Evolutionary conservation across 352 stramenopile species (phyloP).

Genomic region (Aphanomyces cochlioides): DNA sequence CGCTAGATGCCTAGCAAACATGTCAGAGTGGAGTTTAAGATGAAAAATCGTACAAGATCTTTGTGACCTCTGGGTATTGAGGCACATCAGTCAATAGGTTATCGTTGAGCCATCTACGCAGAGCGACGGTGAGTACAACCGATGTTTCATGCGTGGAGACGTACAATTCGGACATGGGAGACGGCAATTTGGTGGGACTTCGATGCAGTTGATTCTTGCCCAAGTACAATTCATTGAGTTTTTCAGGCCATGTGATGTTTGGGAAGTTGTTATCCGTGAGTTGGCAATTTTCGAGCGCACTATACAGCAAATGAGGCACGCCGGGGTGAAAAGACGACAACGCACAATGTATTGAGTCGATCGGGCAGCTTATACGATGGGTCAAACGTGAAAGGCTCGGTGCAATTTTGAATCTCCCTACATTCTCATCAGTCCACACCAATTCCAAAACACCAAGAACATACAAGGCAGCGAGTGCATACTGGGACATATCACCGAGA

Average conservation of each 20-base stretch:
- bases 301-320: neutral
- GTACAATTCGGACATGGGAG: slow-evolving; percentile 4
- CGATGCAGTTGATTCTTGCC: neutral
- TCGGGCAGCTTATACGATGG: neutral
- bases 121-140: no score
- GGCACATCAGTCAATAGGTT: neutral
- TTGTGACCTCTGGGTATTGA: neutral
- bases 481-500: neutral
- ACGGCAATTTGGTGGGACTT: neutral
- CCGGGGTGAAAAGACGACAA: neutral
- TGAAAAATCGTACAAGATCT: neutral
- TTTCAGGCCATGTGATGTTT: neutral
- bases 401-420: slow-evolving; percentile 8
- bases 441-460: no score
- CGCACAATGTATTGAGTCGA: neutral
- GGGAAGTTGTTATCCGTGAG: neutral
- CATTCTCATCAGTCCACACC: no score
- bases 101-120: slow-evolving; percentile 2
- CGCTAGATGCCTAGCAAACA: no score
- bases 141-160: neutral
- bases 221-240: neutral
- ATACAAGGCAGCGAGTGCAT: neutral
- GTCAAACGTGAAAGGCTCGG: neutral
- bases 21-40: no score
- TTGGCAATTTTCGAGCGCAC: neutral